A percentile compares a stretch with the other conserved stretches of the same genome.
phyloP scores from a whole-genome alignment of 2,329 filamentous ascomycete species.

The Sarocladiaceae sp. region DNA sequence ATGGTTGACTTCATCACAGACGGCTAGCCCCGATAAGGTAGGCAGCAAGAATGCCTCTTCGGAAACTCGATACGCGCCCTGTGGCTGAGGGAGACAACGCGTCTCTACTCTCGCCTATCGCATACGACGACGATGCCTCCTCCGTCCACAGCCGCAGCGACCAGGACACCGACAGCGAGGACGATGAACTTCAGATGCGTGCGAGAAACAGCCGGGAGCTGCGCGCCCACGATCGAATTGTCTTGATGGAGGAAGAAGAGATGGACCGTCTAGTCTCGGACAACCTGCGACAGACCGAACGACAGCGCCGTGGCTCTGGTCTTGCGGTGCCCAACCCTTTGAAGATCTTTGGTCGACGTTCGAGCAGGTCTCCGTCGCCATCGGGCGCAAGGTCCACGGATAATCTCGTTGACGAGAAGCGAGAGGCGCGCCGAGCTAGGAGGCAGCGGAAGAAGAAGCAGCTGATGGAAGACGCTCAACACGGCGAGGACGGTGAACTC shows the following conservation, averaged over 20 bases:
- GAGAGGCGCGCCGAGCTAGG: slow-evolving; percentile 36
- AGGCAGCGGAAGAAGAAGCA: slow-evolving; percentile 47
- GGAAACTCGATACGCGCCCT: slow-evolving; percentile 17
- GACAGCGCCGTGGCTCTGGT: slow-evolving; percentile 42
- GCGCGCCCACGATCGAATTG: slow-evolving; percentile 60
- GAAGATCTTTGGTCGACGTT: slow-evolving; percentile 33
- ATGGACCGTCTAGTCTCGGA: slow-evolving; percentile 53
- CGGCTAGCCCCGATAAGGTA: no score
- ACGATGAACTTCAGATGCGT: slow-evolving; percentile 60
- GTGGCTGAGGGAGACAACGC: slow-evolving; percentile 22
- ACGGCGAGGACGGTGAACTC: slow-evolving; percentile 66
- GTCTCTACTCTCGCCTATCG: slow-evolving; percentile 55
- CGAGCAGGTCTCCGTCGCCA: slow-evolving; percentile 27
- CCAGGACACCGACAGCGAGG: slow-evolving; percentile 70
- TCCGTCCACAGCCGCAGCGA: slow-evolving; percentile 62
- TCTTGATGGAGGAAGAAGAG: slow-evolving; percentile 72
- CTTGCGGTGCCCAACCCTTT: slow-evolving; percentile 45
- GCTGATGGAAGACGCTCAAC: slow-evolving; percentile 44
- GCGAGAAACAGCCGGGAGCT: slow-evolving; percentile 65
- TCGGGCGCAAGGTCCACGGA: slow-evolving; percentile 40
- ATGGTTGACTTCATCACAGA: no score
- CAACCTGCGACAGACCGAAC: slow-evolving; percentile 42
- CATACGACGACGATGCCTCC: slow-evolving; percentile 63
- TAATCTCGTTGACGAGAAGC: slow-evolving; percentile 16
- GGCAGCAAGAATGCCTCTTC: slow-evolving; percentile 21